These are phyloP conservation scores for Collybia sordida DNA, from an alignment of 768 basidiomycete genomes.

Conservation along the genomic window DNA sequence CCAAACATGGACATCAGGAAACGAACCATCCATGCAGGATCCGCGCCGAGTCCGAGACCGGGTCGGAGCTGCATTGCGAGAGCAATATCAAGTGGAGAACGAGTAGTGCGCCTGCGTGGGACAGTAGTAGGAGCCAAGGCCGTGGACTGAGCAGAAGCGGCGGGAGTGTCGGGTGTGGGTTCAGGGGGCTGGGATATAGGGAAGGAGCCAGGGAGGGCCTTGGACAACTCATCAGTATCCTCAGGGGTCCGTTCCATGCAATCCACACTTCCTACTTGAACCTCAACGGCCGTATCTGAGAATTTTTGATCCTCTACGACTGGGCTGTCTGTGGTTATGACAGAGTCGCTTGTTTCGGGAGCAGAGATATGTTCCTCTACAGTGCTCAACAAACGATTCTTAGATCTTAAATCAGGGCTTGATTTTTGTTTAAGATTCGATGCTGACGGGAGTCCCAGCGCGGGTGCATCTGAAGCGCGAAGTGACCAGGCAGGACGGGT, in stretches of 20 bases:
- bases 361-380: neutral
- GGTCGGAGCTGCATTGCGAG: conserved; percentile 79
- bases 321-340: neutral
- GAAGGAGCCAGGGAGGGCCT: conserved; percentile 17
- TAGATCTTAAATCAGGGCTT: conserved; percentile 4
- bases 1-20: conserved; percentile 81
- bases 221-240: neutral
- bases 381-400: neutral
- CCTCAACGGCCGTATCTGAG: neutral
- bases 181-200: conserved; percentile 4
- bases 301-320: neutral
- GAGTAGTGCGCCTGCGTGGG: conserved; percentile 20
- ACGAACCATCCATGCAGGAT: conserved; percentile 77
- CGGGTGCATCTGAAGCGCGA: conserved; percentile 41
- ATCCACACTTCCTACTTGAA: neutral
- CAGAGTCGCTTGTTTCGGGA: neutral
- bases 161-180: conserved; percentile 6
- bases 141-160: neutral
- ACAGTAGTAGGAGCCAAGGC: neutral
- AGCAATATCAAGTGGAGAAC: conserved; percentile 61
- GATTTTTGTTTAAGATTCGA: neutral
- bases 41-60: conserved; percentile 67
- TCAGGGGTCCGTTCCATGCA: neutral
- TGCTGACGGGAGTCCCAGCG: conserved; percentile 31
- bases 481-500: conserved; percentile 36